These are phyloP conservation scores for Penicillium antarcticum DNA, from an alignment of 495 filamentous ascomycete genomes.

Conservation along the genomic window DNA sequence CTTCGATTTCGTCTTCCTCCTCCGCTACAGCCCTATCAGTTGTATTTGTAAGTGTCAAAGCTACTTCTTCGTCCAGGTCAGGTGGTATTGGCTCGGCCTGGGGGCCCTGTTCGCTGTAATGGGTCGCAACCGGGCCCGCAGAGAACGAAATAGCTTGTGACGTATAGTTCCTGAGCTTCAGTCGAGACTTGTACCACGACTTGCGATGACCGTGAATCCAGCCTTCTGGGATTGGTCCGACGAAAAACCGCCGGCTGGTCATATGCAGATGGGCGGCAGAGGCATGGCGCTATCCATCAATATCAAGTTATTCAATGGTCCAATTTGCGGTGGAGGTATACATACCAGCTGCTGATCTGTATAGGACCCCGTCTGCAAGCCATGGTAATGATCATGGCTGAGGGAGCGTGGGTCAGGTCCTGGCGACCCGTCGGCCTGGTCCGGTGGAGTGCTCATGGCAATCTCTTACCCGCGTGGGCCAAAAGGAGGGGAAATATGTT, in stretches of 20 bases:
- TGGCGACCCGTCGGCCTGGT: slow-evolving; percentile 14
- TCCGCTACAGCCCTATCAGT: slow-evolving; percentile 6
- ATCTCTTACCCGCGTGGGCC: slow-evolving; percentile 8
- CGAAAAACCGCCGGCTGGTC: slow-evolving; percentile 62
- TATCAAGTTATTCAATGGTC: background rate
- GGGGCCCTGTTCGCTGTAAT: slow-evolving; percentile 37
- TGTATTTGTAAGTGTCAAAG: slow-evolving; percentile 19
- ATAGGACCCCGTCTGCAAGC: slow-evolving; percentile 44
- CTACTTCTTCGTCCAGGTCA: slow-evolving; percentile 17
- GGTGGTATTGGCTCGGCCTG: slow-evolving; percentile 35
- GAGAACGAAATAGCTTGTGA: slow-evolving; percentile 54
- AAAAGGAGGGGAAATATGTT: background rate
- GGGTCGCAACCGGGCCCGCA: slow-evolving; percentile 39
- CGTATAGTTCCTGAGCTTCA: slow-evolving; percentile 55
- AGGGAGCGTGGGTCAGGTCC: slow-evolving; percentile 13
- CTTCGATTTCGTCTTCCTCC: slow-evolving; percentile 10
- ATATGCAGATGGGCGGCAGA: slow-evolving; percentile 60
- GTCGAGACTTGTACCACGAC: slow-evolving; percentile 56
- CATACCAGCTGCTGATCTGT: slow-evolving; percentile 55
- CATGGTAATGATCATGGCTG: slow-evolving; percentile 28
- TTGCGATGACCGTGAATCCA: slow-evolving; percentile 66
- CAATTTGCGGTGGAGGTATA: background rate
- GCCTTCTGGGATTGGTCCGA: slow-evolving; percentile 65
- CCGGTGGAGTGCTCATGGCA: slow-evolving; percentile 30
- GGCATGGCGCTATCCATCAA: slow-evolving; percentile 50